These are phyloP conservation scores for Hygrophila difformis DNA, from an alignment of 257 asterid species.

Conservation along the genomic window DNA sequence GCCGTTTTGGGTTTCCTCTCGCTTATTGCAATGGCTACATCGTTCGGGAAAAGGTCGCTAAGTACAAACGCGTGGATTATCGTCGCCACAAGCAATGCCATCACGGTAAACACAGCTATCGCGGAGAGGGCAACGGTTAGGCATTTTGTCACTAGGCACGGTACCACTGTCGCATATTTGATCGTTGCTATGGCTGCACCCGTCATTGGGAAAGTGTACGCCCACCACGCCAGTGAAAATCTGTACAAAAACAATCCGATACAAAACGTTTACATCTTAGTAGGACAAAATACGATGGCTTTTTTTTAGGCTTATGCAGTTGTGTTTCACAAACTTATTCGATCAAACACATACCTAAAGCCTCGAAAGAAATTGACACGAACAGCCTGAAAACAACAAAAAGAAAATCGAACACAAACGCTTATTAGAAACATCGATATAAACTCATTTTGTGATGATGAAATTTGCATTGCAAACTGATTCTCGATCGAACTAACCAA, in stretches of 20 bases:
- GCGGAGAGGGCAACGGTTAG: background rate
- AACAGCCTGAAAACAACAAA: constrained; percentile 43
- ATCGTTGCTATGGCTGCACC: constrained; percentile 2
- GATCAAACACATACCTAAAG: constrained; percentile 33
- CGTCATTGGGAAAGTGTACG: constrained; percentile 5
- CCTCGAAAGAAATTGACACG: constrained; percentile 86
- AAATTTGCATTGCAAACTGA: background rate
- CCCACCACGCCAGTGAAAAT: constrained; percentile 1
- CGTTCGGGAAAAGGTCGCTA: constrained; percentile 1
- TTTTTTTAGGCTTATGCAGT: no score
- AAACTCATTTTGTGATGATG: no score
- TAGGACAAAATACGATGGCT: no score
- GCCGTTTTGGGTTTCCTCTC: background rate
- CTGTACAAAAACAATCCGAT: background rate
- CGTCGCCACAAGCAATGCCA: background rate
- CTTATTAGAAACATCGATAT: constrained; percentile 15
- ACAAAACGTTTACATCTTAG: no score
- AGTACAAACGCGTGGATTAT: background rate
- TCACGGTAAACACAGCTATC: background rate
- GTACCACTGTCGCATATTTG: background rate
- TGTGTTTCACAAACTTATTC: no score
- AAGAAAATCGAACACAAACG: constrained; percentile 1
- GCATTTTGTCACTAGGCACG: background rate
- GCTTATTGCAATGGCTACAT: background rate
- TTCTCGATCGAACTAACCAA: no score